Conservation (phyloP, 2,329 filamentous ascomycete species). For the Apiospora hydei region DNA sequence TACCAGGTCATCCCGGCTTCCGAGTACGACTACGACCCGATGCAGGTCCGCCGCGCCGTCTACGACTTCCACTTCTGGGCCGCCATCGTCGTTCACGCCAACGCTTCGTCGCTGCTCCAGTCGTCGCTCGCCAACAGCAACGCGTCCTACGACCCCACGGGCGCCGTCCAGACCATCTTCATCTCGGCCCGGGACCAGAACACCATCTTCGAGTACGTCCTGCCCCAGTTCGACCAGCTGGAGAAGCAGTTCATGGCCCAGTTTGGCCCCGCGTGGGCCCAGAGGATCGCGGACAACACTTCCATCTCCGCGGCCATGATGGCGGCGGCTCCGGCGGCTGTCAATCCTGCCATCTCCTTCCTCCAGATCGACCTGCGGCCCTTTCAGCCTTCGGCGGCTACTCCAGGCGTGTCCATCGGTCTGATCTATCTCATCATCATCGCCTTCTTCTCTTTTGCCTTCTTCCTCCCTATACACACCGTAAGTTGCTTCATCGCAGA, state of each 20-base stretch:
- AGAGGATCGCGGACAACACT: slow-evolving; percentile 49
- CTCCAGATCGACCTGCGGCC: slow-evolving; percentile 61
- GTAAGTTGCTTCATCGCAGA: slow-evolving; percentile 35
- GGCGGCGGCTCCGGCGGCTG: slow-evolving; percentile 37
- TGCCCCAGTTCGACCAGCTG: slow-evolving; percentile 57
- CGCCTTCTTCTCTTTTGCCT: slow-evolving; percentile 70
- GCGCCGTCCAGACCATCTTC: slow-evolving; percentile 63
- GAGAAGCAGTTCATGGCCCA: slow-evolving; percentile 51
- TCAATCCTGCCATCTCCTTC: slow-evolving; percentile 43
- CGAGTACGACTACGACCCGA: slow-evolving; percentile 62
- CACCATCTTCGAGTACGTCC: slow-evolving; percentile 60
- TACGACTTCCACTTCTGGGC: slow-evolving; percentile 67
- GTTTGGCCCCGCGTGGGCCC: slow-evolving; percentile 57
- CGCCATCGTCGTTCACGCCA: slow-evolving; percentile 68
- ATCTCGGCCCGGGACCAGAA: slow-evolving; percentile 63
- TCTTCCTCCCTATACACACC: slow-evolving; percentile 69
- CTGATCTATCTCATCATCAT: slow-evolving; percentile 73
- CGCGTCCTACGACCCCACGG: slow-evolving; percentile 64
- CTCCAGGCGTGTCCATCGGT: slow-evolving; percentile 67
- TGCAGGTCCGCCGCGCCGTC: slow-evolving; percentile 62
- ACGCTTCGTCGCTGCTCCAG: slow-evolving; percentile 65
- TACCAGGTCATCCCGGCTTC: slow-evolving; percentile 56
- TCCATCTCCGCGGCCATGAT: slow-evolving; percentile 42
- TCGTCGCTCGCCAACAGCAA: slow-evolving; percentile 62
- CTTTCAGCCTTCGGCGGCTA: slow-evolving; percentile 60